These are phyloP conservation scores for Actinidia arguta DNA, from an alignment of 179 eudicot genomes.

Conservation along the genomic window DNA sequence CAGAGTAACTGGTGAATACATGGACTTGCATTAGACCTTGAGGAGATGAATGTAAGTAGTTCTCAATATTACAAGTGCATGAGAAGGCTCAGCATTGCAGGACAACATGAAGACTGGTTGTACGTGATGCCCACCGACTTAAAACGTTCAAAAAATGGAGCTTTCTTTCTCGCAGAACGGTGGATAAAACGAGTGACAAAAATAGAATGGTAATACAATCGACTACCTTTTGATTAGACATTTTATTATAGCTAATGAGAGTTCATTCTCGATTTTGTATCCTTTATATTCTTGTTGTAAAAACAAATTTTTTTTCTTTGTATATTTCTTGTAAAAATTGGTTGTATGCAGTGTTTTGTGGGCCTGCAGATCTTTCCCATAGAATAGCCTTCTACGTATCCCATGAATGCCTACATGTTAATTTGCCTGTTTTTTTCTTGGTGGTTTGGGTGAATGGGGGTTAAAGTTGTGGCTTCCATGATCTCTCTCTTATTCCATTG, in stretches of 20 bases:
- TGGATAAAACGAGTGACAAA: not conserved
- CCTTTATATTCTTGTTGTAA: too few relatives aligned
- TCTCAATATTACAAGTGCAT: not conserved
- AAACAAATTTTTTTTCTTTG: too few relatives aligned
- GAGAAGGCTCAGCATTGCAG: not conserved
- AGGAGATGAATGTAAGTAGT: not conserved
- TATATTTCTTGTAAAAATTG: not conserved
- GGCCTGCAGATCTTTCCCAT: not conserved
- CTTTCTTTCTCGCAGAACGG: not conserved
- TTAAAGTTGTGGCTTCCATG: not conserved
- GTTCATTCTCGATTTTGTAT: not conserved
- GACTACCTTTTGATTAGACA: not conserved
- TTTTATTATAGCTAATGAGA: not conserved
- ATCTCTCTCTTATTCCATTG: not conserved
- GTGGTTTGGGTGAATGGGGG: not conserved
- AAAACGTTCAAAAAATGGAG: not conserved
- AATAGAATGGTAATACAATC: not conserved
- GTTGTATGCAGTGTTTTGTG: not conserved
- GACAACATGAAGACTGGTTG: slow-evolving; percentile 5
- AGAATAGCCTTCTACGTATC: too few relatives aligned
- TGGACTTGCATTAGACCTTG: slow-evolving; percentile 24
- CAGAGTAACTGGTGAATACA: slow-evolving; percentile 50
- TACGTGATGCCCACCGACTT: not conserved
- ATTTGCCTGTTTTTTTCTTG: too few relatives aligned
- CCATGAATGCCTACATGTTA: too few relatives aligned